Percentiles rank a stretch among this genome's conserved stretches.
Evolutionary conservation across 1,284 basidiomycete genomes (phyloP).

Genomic region (Sanghuangporus weigelae): DNA sequence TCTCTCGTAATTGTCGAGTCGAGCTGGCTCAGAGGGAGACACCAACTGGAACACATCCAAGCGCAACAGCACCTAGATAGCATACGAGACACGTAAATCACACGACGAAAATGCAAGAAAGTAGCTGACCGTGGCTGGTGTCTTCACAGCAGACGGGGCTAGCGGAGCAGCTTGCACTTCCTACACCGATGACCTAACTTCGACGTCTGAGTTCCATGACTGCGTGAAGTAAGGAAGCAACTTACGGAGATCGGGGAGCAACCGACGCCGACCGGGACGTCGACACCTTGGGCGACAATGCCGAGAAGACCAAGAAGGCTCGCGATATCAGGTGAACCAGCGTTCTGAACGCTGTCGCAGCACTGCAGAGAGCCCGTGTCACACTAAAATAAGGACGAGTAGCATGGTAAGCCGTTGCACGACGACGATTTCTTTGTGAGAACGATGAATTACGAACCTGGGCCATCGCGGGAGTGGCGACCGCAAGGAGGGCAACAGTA

Average conservation of each 20-base stretch:
- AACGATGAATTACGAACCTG: neutral
- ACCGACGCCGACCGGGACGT: slow-evolving; percentile 10
- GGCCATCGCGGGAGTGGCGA: slow-evolving; percentile 10
- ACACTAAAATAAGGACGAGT: neutral
- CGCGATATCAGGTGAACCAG: neutral
- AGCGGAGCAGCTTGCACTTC: neutral
- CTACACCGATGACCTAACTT: slow-evolving; percentile 9
- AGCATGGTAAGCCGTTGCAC: neutral
- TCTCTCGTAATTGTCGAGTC: neutral
- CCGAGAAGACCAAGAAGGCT: slow-evolving; percentile 7
- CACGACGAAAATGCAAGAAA: neutral
- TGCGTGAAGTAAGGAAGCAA: neutral
- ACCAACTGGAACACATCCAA: slow-evolving; percentile 14
- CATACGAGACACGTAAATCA: neutral
- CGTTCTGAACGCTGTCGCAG: slow-evolving; percentile 7
- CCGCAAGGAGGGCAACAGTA: slow-evolving; percentile 15
- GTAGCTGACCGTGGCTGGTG: slow-evolving; percentile 9
- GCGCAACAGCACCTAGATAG: slow-evolving; percentile 6
- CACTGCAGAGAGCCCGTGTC: slow-evolving; percentile 15
- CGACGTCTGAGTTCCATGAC: neutral
- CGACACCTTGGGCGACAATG: slow-evolving; percentile 1
- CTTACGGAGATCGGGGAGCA: slow-evolving; percentile 18
- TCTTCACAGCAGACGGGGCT: slow-evolving; percentile 17
- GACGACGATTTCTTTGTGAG: neutral
- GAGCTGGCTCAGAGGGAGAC: neutral